A percentile compares a stretch with the other conserved stretches of the same genome.
Evolutionary conservation across 164 flowering plant species (phyloP).

Genomic region (Echeveria elegans): DNA sequence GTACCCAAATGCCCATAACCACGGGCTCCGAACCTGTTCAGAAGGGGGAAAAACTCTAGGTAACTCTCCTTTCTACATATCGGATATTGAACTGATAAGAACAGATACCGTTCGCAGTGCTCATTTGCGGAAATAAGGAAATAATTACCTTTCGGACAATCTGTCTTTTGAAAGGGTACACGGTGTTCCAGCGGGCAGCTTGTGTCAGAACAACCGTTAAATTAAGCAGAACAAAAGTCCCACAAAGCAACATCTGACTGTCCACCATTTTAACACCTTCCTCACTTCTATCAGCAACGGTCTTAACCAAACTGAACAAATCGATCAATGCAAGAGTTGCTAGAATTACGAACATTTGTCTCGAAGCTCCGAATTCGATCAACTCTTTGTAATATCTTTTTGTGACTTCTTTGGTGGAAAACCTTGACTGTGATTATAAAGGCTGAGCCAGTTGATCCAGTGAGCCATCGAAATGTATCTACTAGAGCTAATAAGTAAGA

Average conservation of each 20-base stretch:
- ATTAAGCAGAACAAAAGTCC: background rate
- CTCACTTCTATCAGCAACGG: background rate
- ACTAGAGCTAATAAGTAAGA: slow-evolving; percentile 13
- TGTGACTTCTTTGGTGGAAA: slow-evolving; percentile 33
- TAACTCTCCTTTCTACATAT: background rate
- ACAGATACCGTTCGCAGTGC: background rate
- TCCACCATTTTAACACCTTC: background rate
- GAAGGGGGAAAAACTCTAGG: no score
- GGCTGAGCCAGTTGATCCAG: slow-evolving; percentile 28
- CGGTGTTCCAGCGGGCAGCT: slow-evolving; percentile 18
- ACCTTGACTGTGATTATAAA: slow-evolving; percentile 52
- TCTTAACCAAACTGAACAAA: slow-evolving; percentile 30
- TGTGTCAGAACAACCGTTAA: slow-evolving; percentile 14
- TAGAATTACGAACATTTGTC: slow-evolving; percentile 46
- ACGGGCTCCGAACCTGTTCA: slow-evolving; percentile 16
- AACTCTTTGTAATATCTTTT: slow-evolving; percentile 45
- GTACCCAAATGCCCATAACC: slow-evolving; percentile 22
- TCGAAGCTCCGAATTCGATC: slow-evolving; percentile 53
- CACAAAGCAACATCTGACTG: background rate
- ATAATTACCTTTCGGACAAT: slow-evolving; percentile 28
- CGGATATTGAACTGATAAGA: background rate
- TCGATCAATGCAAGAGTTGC: slow-evolving; percentile 57
- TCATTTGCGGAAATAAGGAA: slow-evolving; percentile 27
- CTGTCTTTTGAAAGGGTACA: slow-evolving; percentile 19
- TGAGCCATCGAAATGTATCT: slow-evolving; percentile 28